A percentile compares a stretch with the other conserved stretches of the same genome.
Conservation (phyloP, 164 flowering plant species). For the Nymphaea thermarum region DNA sequence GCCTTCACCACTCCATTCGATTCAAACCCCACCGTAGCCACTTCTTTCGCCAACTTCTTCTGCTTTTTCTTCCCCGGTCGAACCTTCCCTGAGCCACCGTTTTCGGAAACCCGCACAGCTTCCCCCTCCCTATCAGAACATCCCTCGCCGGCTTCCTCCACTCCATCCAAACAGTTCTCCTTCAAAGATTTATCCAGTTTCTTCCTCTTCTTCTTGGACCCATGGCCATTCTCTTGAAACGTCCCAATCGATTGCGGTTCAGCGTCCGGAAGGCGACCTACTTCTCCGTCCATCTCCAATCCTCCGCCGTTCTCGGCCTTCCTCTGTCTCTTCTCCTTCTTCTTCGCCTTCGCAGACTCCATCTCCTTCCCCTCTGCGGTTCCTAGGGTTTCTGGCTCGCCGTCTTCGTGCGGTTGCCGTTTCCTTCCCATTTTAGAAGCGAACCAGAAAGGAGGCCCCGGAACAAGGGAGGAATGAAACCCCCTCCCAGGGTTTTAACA, state of each 20-base stretch:
- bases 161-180: not conserved
- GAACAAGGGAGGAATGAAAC: not conserved
- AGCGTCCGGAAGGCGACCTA: not conserved
- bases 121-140: not conserved
- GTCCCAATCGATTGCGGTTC: not conserved
- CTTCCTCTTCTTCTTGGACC: not conserved
- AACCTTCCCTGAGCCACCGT: not conserved
- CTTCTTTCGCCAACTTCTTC: not conserved
- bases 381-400: constrained; percentile 13
- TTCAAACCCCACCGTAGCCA: not conserved
- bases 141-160: not conserved
- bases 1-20: not conserved
- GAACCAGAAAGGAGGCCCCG: not conserved
- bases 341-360: constrained; percentile 11
- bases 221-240: not conserved
- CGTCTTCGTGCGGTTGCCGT: constrained; percentile 4
- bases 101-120: not conserved
- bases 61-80: not conserved
- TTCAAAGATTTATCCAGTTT: not conserved
- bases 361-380: not conserved
- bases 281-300: not conserved
- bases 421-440: constrained; percentile 15
- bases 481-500: not conserved
- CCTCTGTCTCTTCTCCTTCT: constrained; percentile 3
- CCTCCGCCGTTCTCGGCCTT: not conserved